Evolutionary conservation across 805 yeast species (phyloP).

Genomic region (Suhomyces prunicola): DNA sequence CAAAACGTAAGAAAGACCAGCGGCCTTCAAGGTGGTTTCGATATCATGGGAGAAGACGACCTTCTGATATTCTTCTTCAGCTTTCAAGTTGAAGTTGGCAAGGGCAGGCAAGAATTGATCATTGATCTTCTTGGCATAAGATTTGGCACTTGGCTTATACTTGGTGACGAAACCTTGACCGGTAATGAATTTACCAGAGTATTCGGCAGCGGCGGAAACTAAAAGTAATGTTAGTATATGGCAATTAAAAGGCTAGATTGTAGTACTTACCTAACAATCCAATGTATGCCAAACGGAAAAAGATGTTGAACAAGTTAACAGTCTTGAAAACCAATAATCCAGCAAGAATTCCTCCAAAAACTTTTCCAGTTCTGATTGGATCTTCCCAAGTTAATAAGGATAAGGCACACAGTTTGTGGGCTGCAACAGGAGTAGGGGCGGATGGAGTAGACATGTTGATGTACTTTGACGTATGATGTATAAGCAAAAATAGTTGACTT

Average conservation of each 20-base stretch:
- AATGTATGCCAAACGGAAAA: slow-evolving; percentile 58
- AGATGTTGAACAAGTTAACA: slow-evolving; percentile 58
- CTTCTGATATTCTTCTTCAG: slow-evolving; percentile 54
- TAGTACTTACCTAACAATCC: slow-evolving; percentile 44
- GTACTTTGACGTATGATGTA: not conserved
- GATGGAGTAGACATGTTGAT: not conserved
- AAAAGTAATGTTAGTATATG: slow-evolving; percentile 24
- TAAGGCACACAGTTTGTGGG: slow-evolving; percentile 10
- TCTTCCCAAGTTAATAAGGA: slow-evolving; percentile 67
- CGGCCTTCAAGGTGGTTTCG: slow-evolving; percentile 70
- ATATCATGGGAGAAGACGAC: slow-evolving; percentile 67
- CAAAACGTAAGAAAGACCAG: slow-evolving; percentile 58
- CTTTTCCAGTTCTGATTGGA: slow-evolving; percentile 74
- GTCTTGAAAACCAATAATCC: slow-evolving; percentile 57
- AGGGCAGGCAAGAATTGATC: slow-evolving; percentile 40
- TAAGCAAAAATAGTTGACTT: not conserved
- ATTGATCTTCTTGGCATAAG: slow-evolving; percentile 35
- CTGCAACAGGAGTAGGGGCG: not conserved
- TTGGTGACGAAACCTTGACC: slow-evolving; percentile 81
- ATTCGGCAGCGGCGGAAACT: slow-evolving; percentile 73
- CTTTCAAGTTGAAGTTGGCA: slow-evolving; percentile 44
- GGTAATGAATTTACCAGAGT: slow-evolving; percentile 63
- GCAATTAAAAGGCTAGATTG: not conserved
- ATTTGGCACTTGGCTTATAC: slow-evolving; percentile 57
- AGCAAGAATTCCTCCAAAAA: slow-evolving; percentile 61